Conservation (phyloP, 2,329 filamentous ascomycete genomes). For the Exophiala xenobiotica region DNA sequence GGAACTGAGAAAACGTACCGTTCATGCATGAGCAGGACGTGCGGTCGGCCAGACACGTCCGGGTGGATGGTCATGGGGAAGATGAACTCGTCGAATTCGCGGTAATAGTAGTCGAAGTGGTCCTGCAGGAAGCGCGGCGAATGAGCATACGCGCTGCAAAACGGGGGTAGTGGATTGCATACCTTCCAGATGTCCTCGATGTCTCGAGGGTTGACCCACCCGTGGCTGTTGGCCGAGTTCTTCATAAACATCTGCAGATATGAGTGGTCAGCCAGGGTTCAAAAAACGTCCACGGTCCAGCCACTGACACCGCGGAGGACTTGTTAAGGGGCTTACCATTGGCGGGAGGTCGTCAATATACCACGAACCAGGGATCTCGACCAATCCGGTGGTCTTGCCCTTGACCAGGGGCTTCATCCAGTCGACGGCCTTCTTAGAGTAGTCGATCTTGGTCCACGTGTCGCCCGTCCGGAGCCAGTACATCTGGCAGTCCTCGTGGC, state of each 20-base stretch:
- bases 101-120: constrained; percentile 67
- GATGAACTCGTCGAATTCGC: constrained; percentile 73
- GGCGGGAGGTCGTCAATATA: constrained; percentile 45
- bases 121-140: constrained; percentile 65
- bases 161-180: background rate
- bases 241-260: constrained; percentile 53
- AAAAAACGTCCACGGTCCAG: too few relatives aligned
- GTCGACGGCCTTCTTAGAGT: constrained; percentile 41
- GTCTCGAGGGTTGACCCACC: constrained; percentile 59
- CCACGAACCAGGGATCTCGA: constrained; percentile 48
- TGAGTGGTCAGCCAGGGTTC: too few relatives aligned
- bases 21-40: constrained; percentile 72
- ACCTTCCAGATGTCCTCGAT: constrained; percentile 55
- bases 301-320: too few relatives aligned
- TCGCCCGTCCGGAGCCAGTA: constrained; percentile 47
- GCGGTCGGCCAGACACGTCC: constrained; percentile 69
- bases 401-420: constrained; percentile 53
- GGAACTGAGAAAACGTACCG: constrained; percentile 33
- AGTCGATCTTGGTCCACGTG: constrained; percentile 47
- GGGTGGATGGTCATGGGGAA: constrained; percentile 78
- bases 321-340: too few relatives aligned
- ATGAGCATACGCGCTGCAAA: background rate
- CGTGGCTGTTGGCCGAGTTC: constrained; percentile 51
- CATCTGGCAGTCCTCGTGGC: constrained; percentile 46
- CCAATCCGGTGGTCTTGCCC: constrained; percentile 41